Base-by-base conservation (phyloP, 768 basidiomycete genomes). In the Suillus plorans region DNA sequence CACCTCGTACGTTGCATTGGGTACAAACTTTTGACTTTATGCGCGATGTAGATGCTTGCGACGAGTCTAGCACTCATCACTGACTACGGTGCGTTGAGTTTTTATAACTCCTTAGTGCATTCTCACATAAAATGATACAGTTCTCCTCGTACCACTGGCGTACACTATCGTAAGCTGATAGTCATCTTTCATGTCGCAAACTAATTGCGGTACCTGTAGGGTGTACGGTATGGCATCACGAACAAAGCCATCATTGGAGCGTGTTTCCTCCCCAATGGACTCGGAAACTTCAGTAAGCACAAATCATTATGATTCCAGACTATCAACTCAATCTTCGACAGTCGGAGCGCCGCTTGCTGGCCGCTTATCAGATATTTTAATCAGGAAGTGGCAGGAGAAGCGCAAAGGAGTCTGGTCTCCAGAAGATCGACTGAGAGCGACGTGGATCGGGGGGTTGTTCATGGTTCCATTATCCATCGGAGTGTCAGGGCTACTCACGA, bases 341-440 rank as follows among this genome's bases (percentile, higher is more conserved):
- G 85, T 86, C 61, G 87, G 87, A 2, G 84, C 86, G 1, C 84
- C 85, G 6, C 66, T 87, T 9, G 81, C 85, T 0, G 87, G 88
- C 0, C 79, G 78, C 18, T 67, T 87, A 1, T 88, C 88, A 0
- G 88, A 89, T 72, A 66, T 72, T 34, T 72, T 82, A 3, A 74
- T 90, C 34, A 74, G 81, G 5, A 68, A 69, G 58, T 85, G 82
- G 77, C 79, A 81, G 6, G 72, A 77, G 53, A 73, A 74, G 10
- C 81, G 86, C 18, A 80, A 78, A 0, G 86, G 86, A 3, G 68
- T 74, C 3, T 88, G 85, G 86, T 82, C 84, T 61, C 88, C 87
- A 1, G 88, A 89, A 71, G 88, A 88, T 67, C 81, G 88, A 12
- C 75, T 89, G 18, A 79, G 84, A 1, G 85, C 80, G 4, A 76